Evolutionary conservation across 805 yeast genomes (phyloP).

Genomic region (Cyberlindnera xylosilytica): DNA sequence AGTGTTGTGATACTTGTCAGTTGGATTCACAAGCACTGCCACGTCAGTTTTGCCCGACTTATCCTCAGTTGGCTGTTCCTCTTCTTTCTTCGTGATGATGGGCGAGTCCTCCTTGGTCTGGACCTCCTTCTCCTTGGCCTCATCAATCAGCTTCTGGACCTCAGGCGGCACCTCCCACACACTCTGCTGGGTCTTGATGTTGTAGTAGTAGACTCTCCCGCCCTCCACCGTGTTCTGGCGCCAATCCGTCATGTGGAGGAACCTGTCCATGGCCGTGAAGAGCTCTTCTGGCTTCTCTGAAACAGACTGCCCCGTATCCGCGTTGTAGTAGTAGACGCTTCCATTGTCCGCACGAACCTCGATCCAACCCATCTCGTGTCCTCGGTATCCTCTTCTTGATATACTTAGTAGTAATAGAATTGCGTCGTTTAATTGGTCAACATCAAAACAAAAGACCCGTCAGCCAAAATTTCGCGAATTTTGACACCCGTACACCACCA

Average conservation of each 20-base stretch:
- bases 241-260: constrained; percentile 55
- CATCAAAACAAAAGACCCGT: no score
- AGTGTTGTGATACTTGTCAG: constrained; percentile 19
- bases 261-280: constrained; percentile 38
- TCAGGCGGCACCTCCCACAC: constrained; percentile 79
- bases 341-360: constrained; percentile 52
- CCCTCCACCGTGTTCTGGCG: constrained; percentile 45
- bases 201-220: constrained; percentile 69
- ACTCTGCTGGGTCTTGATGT: constrained; percentile 58
- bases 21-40: background rate
- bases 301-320: constrained; percentile 61
- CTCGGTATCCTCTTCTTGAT: no score
- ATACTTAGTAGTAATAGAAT: no score
- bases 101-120: no score
- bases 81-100: no score
- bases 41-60: background rate
- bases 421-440: no score
- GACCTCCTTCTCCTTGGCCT: constrained; percentile 5
- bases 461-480: no score
- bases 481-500: no score
- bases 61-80: background rate
- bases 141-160: constrained; percentile 28
- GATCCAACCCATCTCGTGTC: constrained; percentile 47
- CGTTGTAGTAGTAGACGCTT: constrained; percentile 72
- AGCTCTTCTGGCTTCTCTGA: constrained; percentile 77